Conservation (phyloP, 2,329 filamentous ascomycete species). For the Nigrospora sphaerica region DNA sequence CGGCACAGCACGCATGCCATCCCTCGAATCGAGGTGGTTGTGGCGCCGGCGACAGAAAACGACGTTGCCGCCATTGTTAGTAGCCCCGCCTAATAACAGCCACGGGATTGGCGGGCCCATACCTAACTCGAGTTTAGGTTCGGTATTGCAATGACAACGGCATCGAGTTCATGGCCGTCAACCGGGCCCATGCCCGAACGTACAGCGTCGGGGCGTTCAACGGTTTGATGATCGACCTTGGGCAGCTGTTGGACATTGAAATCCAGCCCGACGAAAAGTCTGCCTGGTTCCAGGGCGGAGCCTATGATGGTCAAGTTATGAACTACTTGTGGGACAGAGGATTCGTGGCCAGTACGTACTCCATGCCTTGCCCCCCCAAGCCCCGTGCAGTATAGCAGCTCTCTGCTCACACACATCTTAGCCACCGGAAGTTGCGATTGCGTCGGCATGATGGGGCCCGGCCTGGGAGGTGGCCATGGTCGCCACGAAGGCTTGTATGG, state of each 20-base stretch:
- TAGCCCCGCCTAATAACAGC: neutral
- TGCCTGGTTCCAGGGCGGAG: slow-evolving; percentile 31
- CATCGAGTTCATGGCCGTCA: slow-evolving; percentile 30
- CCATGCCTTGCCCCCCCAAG: too few relatives aligned
- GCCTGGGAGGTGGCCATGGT: slow-evolving; percentile 51
- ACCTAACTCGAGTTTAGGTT: slow-evolving; percentile 17
- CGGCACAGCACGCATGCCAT: slow-evolving; percentile 38
- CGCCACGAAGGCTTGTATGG: slow-evolving; percentile 46
- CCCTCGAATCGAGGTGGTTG: slow-evolving; percentile 36
- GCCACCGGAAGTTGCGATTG: slow-evolving; percentile 24
- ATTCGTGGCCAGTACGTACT: neutral
- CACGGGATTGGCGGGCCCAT: too few relatives aligned
- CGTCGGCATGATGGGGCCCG: slow-evolving; percentile 37
- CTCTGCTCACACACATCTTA: too few relatives aligned
- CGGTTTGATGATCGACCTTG: slow-evolving; percentile 33
- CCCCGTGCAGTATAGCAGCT: too few relatives aligned
- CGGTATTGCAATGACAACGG: slow-evolving; percentile 29
- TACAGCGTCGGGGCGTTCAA: slow-evolving; percentile 28
- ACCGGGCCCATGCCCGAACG: slow-evolving; percentile 30
- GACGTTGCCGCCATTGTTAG: slow-evolving; percentile 41
- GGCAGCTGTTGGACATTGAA: slow-evolving; percentile 24
- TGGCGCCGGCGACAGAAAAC: slow-evolving; percentile 37
- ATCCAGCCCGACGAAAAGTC: slow-evolving; percentile 25
- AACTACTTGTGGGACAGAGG: slow-evolving; percentile 30
- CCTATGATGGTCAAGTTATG: slow-evolving; percentile 25